Conservation (phyloP, 2,329 filamentous ascomycete species). For the Trichoderma sp. region DNA sequence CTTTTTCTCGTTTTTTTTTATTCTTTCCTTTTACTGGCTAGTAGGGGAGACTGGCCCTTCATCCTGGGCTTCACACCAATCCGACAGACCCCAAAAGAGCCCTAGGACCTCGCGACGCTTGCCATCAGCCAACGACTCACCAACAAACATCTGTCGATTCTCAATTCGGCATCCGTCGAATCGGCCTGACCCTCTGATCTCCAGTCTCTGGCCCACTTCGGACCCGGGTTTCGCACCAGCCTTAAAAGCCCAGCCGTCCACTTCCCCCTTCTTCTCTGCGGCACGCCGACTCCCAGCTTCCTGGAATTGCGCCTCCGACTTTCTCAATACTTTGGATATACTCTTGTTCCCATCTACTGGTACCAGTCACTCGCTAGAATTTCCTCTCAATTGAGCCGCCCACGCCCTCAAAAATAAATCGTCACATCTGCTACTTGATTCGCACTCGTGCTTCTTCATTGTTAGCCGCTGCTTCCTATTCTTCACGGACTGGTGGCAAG, state of each 20-base stretch:
- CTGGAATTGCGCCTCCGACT: not conserved
- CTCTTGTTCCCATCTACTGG: not conserved
- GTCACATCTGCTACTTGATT: not conserved
- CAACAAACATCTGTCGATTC: conserved; percentile 19
- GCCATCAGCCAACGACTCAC: conserved; percentile 26
- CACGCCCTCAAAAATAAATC: not conserved
- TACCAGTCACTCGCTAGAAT: conserved; percentile 7
- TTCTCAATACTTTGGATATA: conserved; percentile 10
- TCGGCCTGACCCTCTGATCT: conserved; percentile 8
- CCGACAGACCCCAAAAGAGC: conserved; percentile 18
- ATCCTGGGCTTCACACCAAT: conserved; percentile 24
- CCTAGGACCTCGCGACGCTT: conserved; percentile 26
- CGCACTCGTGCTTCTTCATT: not conserved
- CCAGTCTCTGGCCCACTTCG: conserved; percentile 13
- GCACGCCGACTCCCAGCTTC: conserved; percentile 1
- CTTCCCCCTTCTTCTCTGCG: not conserved
- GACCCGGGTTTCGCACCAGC: conserved; percentile 17
- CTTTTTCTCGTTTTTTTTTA: not conserved
- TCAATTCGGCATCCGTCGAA: conserved; percentile 14
- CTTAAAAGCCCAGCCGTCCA: conserved; percentile 22
- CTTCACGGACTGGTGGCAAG: not conserved
- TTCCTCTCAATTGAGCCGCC: not conserved
- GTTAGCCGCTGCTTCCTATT: not conserved
- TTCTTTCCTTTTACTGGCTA: not conserved
- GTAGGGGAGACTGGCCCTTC: conserved; percentile 18